Evolutionary conservation across 2,329 filamentous ascomycete species (phyloP).

Genomic region (Fusarium dlaminii): DNA sequence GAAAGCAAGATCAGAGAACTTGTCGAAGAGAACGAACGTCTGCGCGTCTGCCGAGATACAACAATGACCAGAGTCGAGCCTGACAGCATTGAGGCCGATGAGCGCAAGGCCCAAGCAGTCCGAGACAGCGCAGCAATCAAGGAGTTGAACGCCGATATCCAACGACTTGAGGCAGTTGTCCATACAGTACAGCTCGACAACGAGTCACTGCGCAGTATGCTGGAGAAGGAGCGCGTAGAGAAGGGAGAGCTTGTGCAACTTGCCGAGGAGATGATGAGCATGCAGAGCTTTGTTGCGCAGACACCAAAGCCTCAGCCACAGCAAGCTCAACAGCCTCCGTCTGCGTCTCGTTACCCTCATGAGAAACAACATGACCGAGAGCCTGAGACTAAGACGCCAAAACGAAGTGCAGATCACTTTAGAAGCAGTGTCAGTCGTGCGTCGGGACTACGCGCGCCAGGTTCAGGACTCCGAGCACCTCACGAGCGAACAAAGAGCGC

Average conservation of each 20-base stretch:
- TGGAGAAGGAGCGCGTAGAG: constrained; percentile 81
- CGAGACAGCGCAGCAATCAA: constrained; percentile 73
- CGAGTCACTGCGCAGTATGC: constrained; percentile 67
- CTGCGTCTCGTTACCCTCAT: constrained; percentile 35
- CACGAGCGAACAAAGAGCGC: constrained; percentile 58
- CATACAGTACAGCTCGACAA: constrained; percentile 76
- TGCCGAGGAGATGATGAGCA: constrained; percentile 84
- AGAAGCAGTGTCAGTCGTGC: constrained; percentile 62
- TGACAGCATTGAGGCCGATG: constrained; percentile 56
- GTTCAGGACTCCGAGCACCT: constrained; percentile 54
- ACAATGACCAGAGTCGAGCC: constrained; percentile 69
- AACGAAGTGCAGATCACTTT: constrained; percentile 43
- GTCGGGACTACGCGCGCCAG: constrained; percentile 70
- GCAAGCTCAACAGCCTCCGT: constrained; percentile 31
- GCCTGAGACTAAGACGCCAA: constrained; percentile 48
- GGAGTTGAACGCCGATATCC: constrained; percentile 77
- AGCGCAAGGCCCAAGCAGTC: constrained; percentile 66
- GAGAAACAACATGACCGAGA: constrained; percentile 35
- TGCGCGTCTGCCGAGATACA: constrained; percentile 72
- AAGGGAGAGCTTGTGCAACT: constrained; percentile 85
- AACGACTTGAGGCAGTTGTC: constrained; percentile 79
- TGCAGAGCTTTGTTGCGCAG: constrained; percentile 62
- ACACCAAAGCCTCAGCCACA: constrained; percentile 37
- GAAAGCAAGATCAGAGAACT: constrained; percentile 77
- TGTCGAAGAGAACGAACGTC: constrained; percentile 76